phyloP scores from a whole-genome alignment of 2,329 filamentous ascomycete genomes.

The Pochonia chlamydosporia region DNA sequence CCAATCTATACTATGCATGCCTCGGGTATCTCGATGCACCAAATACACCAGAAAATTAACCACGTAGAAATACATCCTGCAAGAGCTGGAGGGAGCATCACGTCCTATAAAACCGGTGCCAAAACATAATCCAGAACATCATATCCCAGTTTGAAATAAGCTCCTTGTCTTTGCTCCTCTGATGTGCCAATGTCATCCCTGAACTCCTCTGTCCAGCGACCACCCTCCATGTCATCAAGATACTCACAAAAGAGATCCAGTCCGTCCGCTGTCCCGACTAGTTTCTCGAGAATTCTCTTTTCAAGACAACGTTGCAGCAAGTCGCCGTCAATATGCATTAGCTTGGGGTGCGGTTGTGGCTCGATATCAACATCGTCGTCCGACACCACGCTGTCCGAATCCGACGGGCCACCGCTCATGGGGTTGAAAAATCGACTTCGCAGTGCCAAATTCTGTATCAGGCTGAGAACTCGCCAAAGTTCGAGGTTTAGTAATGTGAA shows the following conservation, averaged over 20 bases:
- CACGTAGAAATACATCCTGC: too few relatives aligned
- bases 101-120: conserved; percentile 38
- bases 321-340: conserved; percentile 64
- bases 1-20: too few relatives aligned
- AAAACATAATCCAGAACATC: conserved; percentile 49
- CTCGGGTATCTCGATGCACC: too few relatives aligned
- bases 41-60: neutral
- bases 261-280: conserved; percentile 29
- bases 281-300: conserved; percentile 35
- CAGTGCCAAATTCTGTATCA: conserved; percentile 65
- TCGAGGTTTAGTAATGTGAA: conserved; percentile 59
- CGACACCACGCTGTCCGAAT: conserved; percentile 13
- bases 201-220: conserved; percentile 31
- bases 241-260: conserved; percentile 40
- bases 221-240: conserved; percentile 43
- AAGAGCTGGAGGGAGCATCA: neutral
- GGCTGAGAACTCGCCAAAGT: conserved; percentile 63
- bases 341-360: conserved; percentile 34
- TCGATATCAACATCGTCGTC: conserved; percentile 22
- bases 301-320: conserved; percentile 51
- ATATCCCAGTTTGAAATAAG: conserved; percentile 46
- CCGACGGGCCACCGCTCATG: neutral
- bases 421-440: conserved; percentile 42
- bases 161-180: conserved; percentile 16
- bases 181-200: conserved; percentile 11